A percentile compares a stretch with the other conserved stretches of the same genome.
Conservation (phyloP, 495 filamentous ascomycete genomes). For the Alectoria sarmentosa region DNA sequence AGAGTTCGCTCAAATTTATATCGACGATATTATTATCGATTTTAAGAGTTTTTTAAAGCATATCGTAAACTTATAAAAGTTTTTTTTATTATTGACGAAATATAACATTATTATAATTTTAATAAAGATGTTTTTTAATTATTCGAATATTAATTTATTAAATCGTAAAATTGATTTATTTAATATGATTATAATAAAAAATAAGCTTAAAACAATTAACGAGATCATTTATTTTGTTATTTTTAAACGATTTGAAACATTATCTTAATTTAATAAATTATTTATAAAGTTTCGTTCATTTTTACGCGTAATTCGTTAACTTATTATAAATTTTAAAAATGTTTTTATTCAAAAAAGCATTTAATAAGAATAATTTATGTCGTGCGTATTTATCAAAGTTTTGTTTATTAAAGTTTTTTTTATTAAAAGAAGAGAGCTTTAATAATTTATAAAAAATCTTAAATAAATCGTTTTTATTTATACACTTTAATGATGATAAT, state of each 20-base stretch:
- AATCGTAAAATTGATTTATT: background rate
- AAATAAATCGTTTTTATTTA: background rate
- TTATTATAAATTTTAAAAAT: slow-evolving; percentile 15
- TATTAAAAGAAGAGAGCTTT: background rate
- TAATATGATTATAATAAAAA: background rate
- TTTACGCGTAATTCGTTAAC: slow-evolving; percentile 1
- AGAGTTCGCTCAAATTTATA: background rate
- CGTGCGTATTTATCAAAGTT: background rate
- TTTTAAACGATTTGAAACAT: slow-evolving; percentile 8
- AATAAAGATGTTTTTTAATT: background rate
- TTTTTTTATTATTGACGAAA: background rate
- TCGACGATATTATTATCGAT: background rate
- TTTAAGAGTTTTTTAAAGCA: background rate
- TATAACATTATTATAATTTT: background rate
- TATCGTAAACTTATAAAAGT: background rate
- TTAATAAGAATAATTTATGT: background rate
- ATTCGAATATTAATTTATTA: background rate
- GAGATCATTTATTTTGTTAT: background rate
- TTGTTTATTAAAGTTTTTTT: background rate
- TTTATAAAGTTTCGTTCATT: slow-evolving; percentile 3
- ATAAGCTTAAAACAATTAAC: background rate
- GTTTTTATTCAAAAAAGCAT: background rate
- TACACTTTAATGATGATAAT: background rate
- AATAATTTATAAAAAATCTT: background rate
- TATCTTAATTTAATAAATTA: slow-evolving; percentile 21